Percentiles rank a stretch among this genome's conserved stretches.
These are phyloP conservation scores for Pseudozyma pruni DNA, from an alignment of 1,284 basidiomycete genomes.

Conservation along the genomic window DNA sequence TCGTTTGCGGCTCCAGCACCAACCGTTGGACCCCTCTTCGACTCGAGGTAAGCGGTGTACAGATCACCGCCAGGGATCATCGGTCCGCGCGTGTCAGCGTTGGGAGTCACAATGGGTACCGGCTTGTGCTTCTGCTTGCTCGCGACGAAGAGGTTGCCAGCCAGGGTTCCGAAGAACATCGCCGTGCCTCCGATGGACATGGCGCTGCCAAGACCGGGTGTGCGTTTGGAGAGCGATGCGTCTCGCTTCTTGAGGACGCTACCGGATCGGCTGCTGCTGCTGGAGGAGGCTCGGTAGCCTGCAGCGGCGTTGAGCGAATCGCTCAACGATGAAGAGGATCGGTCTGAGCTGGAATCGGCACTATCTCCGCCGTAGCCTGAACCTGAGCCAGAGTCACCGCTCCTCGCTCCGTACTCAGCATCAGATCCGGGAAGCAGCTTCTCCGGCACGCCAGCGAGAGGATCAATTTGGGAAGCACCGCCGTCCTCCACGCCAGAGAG, in stretches of 20 bases:
- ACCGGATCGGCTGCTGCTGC: background rate
- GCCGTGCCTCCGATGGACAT: slow-evolving; percentile 21
- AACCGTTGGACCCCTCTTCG: slow-evolving; percentile 2
- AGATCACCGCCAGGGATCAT: slow-evolving; percentile 31
- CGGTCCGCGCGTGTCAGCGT: slow-evolving; percentile 20
- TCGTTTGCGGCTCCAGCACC: slow-evolving; percentile 5
- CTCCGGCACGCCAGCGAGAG: too few relatives aligned
- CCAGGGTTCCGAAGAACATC: slow-evolving; percentile 31
- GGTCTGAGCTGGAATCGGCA: too few relatives aligned
- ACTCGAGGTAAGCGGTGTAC: slow-evolving; percentile 23
- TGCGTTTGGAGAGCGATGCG: slow-evolving; percentile 20
- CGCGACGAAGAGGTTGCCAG: slow-evolving; percentile 7
- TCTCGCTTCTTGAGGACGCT: slow-evolving; percentile 30
- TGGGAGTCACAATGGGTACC: slow-evolving; percentile 28
- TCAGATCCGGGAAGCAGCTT: too few relatives aligned
- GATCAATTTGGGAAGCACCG: background rate
- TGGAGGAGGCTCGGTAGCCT: slow-evolving; percentile 6
- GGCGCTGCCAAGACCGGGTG: slow-evolving; percentile 8
- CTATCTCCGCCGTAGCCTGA: background rate
- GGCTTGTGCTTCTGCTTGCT: slow-evolving; percentile 31
- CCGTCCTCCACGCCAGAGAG: too few relatives aligned
- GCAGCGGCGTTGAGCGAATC: slow-evolving; percentile 26
- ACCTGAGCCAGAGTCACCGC: background rate
- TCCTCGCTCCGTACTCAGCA: too few relatives aligned
- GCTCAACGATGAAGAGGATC: background rate